These are phyloP conservation scores for Diversispora epigaea DNA, from an alignment of 192 early-diverging fungal genomes.

Conservation along the genomic window DNA sequence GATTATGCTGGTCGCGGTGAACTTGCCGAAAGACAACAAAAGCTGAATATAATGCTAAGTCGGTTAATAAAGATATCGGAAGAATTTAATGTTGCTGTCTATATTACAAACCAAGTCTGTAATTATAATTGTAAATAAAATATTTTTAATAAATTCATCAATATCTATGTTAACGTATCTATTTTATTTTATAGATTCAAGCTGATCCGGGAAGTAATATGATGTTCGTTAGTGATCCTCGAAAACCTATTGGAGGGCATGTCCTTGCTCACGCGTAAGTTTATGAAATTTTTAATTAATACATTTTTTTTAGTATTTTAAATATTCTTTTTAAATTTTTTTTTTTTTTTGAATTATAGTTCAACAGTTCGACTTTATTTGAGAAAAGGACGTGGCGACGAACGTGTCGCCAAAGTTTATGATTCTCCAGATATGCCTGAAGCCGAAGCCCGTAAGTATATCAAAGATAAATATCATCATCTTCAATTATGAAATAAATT, in stretches of 20 bases:
- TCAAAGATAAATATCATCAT: neutral
- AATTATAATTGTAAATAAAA: neutral
- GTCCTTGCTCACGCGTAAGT: conserved; percentile 63
- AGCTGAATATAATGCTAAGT: conserved; percentile 72
- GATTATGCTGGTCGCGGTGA: conserved; percentile 87
- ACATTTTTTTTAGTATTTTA: neutral
- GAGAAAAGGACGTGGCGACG: conserved; percentile 79
- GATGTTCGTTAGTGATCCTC: conserved; percentile 83
- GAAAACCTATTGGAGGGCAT: conserved; percentile 85
- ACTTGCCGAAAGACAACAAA: conserved; percentile 81
- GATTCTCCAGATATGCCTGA: conserved; percentile 82
- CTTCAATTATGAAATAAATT: neutral
- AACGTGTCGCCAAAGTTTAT: conserved; percentile 78
- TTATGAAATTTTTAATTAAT: neutral
- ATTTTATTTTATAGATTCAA: conserved; percentile 37
- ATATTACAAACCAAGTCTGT: conserved; percentile 73
- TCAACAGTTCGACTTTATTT: conserved; percentile 78
- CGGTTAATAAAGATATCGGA: conserved; percentile 74
- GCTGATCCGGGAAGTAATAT: conserved; percentile 61
- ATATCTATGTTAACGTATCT: too few species aligned
- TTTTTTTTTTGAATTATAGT: conserved; percentile 34
- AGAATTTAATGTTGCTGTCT: conserved; percentile 83
- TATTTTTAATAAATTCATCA: too few species aligned
- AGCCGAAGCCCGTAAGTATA: conserved; percentile 52
- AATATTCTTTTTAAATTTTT: neutral